A percentile compares a stretch with the other conserved stretches of the same genome.
Evolutionary conservation across 2,329 filamentous ascomycete genomes (phyloP).

Genomic region (Calonectria honghensis): DNA sequence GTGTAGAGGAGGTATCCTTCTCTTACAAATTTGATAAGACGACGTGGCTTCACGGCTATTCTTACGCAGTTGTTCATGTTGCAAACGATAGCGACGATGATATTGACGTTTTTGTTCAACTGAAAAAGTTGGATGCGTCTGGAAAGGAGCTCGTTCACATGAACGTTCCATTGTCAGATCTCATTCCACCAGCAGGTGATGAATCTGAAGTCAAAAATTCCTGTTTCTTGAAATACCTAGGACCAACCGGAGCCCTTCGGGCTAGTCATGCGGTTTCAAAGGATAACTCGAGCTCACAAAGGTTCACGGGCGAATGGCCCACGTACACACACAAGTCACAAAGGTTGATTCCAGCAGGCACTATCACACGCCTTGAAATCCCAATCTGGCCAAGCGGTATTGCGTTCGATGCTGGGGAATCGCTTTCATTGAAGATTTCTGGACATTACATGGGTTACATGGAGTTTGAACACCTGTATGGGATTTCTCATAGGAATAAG

Average conservation of each 20-base stretch:
- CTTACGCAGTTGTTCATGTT: neutral
- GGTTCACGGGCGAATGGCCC: constrained; percentile 18
- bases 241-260: constrained; percentile 18
- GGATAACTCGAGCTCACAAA: neutral
- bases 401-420: constrained; percentile 15
- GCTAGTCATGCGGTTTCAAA: constrained; percentile 19
- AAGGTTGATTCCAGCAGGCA: neutral
- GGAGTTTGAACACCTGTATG: constrained; percentile 14
- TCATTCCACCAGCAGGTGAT: constrained; percentile 3
- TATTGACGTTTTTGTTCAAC: constrained; percentile 24
- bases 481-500: constrained; percentile 16
- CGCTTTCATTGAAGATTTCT: constrained; percentile 1
- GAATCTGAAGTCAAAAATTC: constrained; percentile 3
- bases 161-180: neutral
- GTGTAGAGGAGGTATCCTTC: neutral
- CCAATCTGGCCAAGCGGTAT: constrained; percentile 25
- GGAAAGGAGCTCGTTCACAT: constrained; percentile 18
- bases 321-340: neutral
- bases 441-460: constrained; percentile 24
- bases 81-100: neutral
- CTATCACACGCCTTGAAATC: neutral
- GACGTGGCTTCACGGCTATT: constrained; percentile 21
- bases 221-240: constrained; percentile 17
- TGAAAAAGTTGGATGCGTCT: constrained; percentile 1
- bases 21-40: neutral